Conservation (phyloP, 2,329 filamentous ascomycete species). For the Fusarium nodosum region DNA sequence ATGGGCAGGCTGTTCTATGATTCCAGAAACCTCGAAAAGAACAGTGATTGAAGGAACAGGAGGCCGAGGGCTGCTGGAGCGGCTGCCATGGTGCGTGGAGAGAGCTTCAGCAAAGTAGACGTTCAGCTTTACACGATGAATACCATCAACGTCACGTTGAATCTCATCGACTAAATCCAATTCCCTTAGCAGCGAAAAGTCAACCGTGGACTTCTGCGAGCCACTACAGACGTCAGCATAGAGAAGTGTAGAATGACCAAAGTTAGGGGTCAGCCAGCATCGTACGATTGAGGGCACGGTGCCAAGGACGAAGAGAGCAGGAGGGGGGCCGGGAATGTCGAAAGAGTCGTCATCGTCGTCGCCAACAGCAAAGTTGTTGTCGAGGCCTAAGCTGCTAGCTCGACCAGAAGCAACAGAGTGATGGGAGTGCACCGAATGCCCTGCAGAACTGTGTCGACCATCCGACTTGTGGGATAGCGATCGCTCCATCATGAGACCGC, state of each 20-base stretch:
- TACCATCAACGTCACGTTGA: constrained; percentile 73
- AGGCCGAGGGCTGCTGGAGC: constrained; percentile 77
- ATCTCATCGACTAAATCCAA: constrained; percentile 78
- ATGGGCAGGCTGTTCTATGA: constrained; percentile 60
- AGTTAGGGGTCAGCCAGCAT: constrained; percentile 93
- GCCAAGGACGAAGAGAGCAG: constrained; percentile 86
- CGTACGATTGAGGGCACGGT: constrained; percentile 94
- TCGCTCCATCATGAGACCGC: constrained; percentile 90
- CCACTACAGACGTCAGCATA: constrained; percentile 95
- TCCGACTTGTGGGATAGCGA: constrained; percentile 96
- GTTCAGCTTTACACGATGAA: constrained; percentile 78
- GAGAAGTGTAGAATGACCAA: constrained; percentile 87
- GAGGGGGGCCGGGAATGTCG: constrained; percentile 80
- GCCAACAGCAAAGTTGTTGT: constrained; percentile 74
- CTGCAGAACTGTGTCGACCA: constrained; percentile 92
- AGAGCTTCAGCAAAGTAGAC: constrained; percentile 94
- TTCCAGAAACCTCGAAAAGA: constrained; percentile 79
- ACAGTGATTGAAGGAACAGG: constrained; percentile 82
- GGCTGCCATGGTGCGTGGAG: constrained; percentile 79
- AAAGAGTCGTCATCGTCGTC: constrained; percentile 77
- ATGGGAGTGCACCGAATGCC: constrained; percentile 78
- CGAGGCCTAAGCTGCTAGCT: constrained; percentile 89
- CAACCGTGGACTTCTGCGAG: constrained; percentile 88
- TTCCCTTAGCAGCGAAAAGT: constrained; percentile 79
- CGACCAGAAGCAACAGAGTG: constrained; percentile 82